Conservation (phyloP, 192 early-diverging fungal species). For the Coemansia sp. region DNA sequence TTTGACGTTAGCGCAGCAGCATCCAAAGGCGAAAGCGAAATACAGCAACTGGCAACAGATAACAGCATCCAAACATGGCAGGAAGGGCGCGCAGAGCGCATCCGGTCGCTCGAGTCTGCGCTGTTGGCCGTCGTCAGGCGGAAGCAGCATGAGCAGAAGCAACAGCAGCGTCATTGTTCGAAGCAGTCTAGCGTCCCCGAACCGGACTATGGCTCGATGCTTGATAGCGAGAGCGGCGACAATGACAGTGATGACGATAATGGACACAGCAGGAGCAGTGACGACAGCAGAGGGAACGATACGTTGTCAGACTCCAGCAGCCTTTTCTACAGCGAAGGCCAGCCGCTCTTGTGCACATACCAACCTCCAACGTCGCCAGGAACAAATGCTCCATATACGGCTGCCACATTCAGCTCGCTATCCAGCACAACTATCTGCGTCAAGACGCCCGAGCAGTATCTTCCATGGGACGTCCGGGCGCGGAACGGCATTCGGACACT, state of each 20-base stretch:
- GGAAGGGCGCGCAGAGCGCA: constrained; percentile 34
- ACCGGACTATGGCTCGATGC: constrained; percentile 36
- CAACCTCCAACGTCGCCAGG: constrained; percentile 19
- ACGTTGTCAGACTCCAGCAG: constrained; percentile 34
- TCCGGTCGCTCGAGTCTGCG: constrained; percentile 36
- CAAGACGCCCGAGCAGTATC: constrained; percentile 39
- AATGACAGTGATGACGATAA: constrained; percentile 1
- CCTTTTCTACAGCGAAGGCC: constrained; percentile 43
- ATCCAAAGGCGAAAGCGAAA: neutral
- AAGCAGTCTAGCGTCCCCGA: neutral
- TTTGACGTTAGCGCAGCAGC: constrained; percentile 12
- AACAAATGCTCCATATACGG: neutral
- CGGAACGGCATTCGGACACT: constrained; percentile 7
- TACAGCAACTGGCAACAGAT: neutral
- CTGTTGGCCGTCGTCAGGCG: constrained; percentile 20
- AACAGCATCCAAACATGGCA: constrained; percentile 22
- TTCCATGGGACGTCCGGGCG: constrained; percentile 29
- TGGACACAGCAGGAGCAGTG: constrained; percentile 2
- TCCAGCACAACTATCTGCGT: constrained; percentile 1
- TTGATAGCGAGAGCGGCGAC: constrained; percentile 24
- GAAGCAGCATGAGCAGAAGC: constrained; percentile 8
- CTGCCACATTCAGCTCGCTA: constrained; percentile 7
- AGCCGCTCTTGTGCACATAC: constrained; percentile 47
- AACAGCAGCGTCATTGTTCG: neutral
- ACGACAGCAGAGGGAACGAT: constrained; percentile 6